These are phyloP conservation scores for Drosera spatulata DNA, from an alignment of 179 eudicot species.

Conservation along the genomic window DNA sequence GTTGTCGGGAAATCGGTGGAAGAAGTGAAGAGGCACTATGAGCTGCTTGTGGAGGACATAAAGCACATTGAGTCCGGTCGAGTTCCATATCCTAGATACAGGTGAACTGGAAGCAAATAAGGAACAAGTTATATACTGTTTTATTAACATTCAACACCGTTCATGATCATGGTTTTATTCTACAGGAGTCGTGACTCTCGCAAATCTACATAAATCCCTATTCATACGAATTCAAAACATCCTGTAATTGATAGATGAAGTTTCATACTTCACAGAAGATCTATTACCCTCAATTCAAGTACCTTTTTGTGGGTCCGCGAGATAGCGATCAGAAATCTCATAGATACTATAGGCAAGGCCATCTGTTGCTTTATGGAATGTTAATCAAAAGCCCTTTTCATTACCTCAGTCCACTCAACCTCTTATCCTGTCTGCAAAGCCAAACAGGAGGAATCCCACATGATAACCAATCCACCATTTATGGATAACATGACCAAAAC, in stretches of 20 bases:
- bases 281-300: background rate
- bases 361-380: background rate
- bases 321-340: background rate
- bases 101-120: conserved; percentile 11
- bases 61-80: conserved; percentile 27
- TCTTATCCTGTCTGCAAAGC: conserved; percentile 15
- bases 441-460: conserved; percentile 9
- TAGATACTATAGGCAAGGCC: background rate
- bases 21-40: conserved; percentile 38
- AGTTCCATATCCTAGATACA: conserved; percentile 26
- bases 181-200: background rate
- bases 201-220: background rate
- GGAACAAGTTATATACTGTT: background rate
- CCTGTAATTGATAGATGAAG: no score
- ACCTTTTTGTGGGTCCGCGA: background rate
- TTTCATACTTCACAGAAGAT: background rate
- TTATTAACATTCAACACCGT: background rate
- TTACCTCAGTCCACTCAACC: background rate
- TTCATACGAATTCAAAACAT: no score
- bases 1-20: conserved; percentile 34
- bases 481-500: conserved; percentile 14
- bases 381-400: background rate
- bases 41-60: conserved; percentile 27
- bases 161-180: background rate
- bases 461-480: conserved; percentile 11